Base-by-base conservation (phyloP, 345 rosid genomes). In the Chamaenerion angustifolium region DNA sequence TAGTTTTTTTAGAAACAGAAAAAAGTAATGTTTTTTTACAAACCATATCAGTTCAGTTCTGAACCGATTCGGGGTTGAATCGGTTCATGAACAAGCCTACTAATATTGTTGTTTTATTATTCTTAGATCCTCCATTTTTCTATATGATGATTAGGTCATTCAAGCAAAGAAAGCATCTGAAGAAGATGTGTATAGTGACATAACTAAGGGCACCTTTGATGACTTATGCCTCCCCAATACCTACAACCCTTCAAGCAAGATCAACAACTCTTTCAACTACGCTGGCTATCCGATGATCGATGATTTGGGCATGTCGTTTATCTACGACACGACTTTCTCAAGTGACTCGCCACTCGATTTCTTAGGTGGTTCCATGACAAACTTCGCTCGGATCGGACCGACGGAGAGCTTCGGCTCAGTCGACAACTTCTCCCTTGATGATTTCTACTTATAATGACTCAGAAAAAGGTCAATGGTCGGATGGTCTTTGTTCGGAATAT, bases 101-200 rank as follows among this genome's bases (percentile, higher is more conserved):
- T n/a, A n/a, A n/a, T n/a, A n/a, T n/a, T n/a, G n/a, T n/a, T n/a
- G n/a, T n/a, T n/a, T n/a, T n/a, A n/a, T n/a, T n/a, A n/a, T n/a
- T n/a, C n/a, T n/a, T n/a, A n/a, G n/a, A n/a, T n/a, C n/a, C n/a
- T n/a, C n/a, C n/a, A n/a, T n/a, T n/a, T n/a, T n/a, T n/a, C n/a
- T n/a, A n/a, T n/a, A n/a, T n/a, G n/a, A n/a, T n/a, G 15, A 21
- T 59, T 72, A 92, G 98, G 88, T 80, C 42, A 87, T 87, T 63
- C 84, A 92, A 56, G 98, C 95, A 21, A 82, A 65, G 62, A 92
- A 87, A 68, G 90, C 95, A 4, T 67, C 78, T 0, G 90, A 80
- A 48, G 72, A 71, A 60, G 75, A 80, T 51, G 68, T 82, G 47
- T 80, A 80, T 68, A 65, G 69, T 6, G 67, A 84, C 57, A 63